Percentiles rank a stretch among this genome's conserved stretches.
Evolutionary conservation across 2,329 filamentous ascomycete genomes (phyloP).

Genomic region (Chlorencoelia australis): DNA sequence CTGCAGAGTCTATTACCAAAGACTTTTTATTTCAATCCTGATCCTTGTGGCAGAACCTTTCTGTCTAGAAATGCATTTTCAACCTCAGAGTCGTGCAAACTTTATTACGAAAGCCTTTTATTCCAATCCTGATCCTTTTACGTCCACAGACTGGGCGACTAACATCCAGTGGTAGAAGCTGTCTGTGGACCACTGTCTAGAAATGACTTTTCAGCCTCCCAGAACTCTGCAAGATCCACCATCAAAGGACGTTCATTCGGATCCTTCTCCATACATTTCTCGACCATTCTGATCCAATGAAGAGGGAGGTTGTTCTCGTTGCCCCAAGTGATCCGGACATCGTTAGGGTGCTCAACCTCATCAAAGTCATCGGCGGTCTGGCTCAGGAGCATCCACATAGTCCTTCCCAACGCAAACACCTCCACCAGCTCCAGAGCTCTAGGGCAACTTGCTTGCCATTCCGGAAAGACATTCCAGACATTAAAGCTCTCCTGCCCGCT

Average conservation of each 20-base stretch:
- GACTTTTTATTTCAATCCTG: background rate
- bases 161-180: background rate
- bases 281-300: background rate
- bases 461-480: conserved; percentile 1
- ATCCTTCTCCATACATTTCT: background rate
- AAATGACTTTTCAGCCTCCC: background rate
- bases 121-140: background rate
- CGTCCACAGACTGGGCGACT: background rate
- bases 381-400: conserved; percentile 2
- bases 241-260: background rate
- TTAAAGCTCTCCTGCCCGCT: background rate
- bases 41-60: background rate
- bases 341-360: background rate
- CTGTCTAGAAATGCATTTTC: background rate
- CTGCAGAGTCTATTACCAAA: background rate
- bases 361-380: background rate
- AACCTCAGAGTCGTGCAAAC: background rate
- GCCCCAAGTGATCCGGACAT: background rate
- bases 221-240: background rate
- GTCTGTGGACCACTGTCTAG: background rate
- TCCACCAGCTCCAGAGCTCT: conserved; percentile 4
- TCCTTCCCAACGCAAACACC: conserved; percentile 1
- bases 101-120: background rate
- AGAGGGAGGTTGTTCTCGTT: background rate
- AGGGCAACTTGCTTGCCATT: background rate